A percentile compares a stretch with the other conserved stretches of the same genome.
phyloP scores from a whole-genome alignment of 257 asterid species.

The Anisodus acutangulus region DNA sequence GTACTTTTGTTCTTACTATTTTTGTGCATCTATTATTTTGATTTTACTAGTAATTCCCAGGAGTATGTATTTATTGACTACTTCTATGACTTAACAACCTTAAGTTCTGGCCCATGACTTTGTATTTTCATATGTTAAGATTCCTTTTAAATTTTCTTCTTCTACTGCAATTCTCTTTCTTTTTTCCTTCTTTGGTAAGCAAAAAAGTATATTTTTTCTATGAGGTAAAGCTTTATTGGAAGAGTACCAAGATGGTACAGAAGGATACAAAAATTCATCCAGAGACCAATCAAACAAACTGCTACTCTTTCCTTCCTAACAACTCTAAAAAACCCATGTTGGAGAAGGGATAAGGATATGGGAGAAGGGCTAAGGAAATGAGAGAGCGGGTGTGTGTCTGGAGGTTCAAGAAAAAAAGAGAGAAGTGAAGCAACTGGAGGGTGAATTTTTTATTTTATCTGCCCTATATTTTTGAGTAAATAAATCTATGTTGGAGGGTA shows the following conservation, averaged over 20 bases:
- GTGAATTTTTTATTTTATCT: neutral
- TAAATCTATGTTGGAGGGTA: neutral
- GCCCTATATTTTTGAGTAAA: neutral
- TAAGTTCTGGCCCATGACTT: neutral
- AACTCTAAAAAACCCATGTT: neutral
- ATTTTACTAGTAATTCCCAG: neutral
- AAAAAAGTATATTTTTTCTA: neutral
- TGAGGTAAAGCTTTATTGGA: neutral
- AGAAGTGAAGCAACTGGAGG: neutral
- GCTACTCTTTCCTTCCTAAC: neutral
- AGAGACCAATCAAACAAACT: neutral
- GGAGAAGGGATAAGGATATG: neutral
- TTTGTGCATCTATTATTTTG: neutral
- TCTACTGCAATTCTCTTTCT: neutral
- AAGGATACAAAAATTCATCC: neutral
- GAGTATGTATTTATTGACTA: neutral
- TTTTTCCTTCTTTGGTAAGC: neutral
- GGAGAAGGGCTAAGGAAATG: neutral
- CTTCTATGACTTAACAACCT: neutral
- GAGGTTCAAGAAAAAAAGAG: no score
- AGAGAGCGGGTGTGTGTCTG: neutral
- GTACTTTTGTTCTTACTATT: slow-evolving; percentile 1
- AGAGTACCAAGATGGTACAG: neutral
- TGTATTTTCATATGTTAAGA: neutral
- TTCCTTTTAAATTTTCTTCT: neutral